A percentile compares a stretch with the other conserved stretches of the same genome.
phyloP scores from a whole-genome alignment of 208 protist genomes.

The Leishmania guyanensis region DNA sequence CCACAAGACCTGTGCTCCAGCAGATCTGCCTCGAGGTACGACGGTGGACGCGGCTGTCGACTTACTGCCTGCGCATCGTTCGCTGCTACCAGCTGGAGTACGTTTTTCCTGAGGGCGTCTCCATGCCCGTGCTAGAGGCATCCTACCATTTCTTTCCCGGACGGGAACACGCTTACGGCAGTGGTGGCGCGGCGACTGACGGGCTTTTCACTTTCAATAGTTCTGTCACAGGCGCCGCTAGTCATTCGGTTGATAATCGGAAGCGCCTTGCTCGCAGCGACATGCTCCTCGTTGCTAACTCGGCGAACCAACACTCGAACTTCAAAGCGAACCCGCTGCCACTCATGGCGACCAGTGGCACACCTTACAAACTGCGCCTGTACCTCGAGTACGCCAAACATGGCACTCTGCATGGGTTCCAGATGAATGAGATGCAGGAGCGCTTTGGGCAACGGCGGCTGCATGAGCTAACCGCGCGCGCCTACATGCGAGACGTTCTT shows the following conservation, averaged over 20 bases:
- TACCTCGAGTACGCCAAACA: conserved; percentile 75
- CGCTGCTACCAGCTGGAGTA: conserved; percentile 64
- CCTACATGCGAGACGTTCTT: conserved; percentile 83
- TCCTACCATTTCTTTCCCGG: conserved; percentile 25
- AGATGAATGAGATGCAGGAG: conserved; percentile 50
- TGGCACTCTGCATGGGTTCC: conserved; percentile 56
- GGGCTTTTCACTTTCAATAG: background rate
- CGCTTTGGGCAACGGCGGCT: conserved; percentile 56
- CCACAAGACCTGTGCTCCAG: conserved; percentile 26
- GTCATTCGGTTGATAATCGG: conserved; percentile 4
- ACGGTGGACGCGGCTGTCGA: conserved; percentile 49
- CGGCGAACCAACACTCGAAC: background rate
- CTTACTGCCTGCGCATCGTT: conserved; percentile 49
- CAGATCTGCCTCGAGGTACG: conserved; percentile 46
- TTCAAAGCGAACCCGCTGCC: background rate
- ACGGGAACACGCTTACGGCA: background rate
- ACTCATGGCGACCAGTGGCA: background rate
- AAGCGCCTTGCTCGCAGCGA: conserved; percentile 1
- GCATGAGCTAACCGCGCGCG: conserved; percentile 73
- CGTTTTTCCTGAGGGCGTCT: conserved; percentile 29
- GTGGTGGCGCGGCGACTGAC: background rate
- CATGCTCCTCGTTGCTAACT: background rate
- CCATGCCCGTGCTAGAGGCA: conserved; percentile 18
- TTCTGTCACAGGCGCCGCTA: background rate
- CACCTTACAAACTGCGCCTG: conserved; percentile 43